Evolutionary conservation across 1,284 basidiomycete genomes (phyloP).

Genomic region (Pseudozyma tsukubaensis): DNA sequence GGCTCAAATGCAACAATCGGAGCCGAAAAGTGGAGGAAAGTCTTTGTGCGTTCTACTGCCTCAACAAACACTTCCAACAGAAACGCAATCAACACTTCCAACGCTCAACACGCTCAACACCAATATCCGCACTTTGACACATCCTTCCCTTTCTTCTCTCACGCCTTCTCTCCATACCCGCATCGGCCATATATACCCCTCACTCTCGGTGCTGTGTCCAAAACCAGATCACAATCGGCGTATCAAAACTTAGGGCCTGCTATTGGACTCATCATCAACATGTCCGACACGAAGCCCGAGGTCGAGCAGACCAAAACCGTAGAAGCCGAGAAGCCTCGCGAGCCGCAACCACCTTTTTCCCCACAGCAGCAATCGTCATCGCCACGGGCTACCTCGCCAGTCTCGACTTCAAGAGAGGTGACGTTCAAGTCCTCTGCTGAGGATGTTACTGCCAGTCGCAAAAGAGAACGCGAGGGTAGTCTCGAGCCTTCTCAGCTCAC

Average conservation of each 20-base stretch:
- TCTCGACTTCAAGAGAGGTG: slow-evolving; percentile 15
- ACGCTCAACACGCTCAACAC: slow-evolving; percentile 1
- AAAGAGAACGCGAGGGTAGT: slow-evolving; percentile 59
- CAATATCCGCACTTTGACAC: slow-evolving; percentile 4
- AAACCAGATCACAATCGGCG: neutral
- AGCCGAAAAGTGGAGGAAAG: slow-evolving; percentile 39
- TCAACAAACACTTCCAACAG: slow-evolving; percentile 7
- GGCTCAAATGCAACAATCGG: slow-evolving; percentile 14
- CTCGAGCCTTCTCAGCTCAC: slow-evolving; percentile 50
- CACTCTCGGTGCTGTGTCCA: neutral
- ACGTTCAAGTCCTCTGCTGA: slow-evolving; percentile 21
- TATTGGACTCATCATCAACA: slow-evolving; percentile 6
- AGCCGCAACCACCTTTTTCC: slow-evolving; percentile 15
- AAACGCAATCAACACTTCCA: neutral
- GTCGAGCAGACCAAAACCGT: slow-evolving; percentile 3
- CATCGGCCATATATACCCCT: neutral
- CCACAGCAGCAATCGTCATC: slow-evolving; percentile 18
- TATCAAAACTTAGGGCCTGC: neutral
- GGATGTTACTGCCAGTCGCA: slow-evolving; percentile 46
- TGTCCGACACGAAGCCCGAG: slow-evolving; percentile 24
- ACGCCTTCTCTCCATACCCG: neutral
- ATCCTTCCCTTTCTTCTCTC: neutral
- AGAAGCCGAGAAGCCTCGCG: slow-evolving; percentile 12
- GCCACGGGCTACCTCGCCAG: slow-evolving; percentile 11
- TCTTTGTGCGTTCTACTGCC: slow-evolving; percentile 9